A percentile compares a stretch with the other conserved stretches of the same genome.
These are phyloP conservation scores for Coemansia sp. DNA, from an alignment of 192 early-diverging fungal species.

Conservation along the genomic window DNA sequence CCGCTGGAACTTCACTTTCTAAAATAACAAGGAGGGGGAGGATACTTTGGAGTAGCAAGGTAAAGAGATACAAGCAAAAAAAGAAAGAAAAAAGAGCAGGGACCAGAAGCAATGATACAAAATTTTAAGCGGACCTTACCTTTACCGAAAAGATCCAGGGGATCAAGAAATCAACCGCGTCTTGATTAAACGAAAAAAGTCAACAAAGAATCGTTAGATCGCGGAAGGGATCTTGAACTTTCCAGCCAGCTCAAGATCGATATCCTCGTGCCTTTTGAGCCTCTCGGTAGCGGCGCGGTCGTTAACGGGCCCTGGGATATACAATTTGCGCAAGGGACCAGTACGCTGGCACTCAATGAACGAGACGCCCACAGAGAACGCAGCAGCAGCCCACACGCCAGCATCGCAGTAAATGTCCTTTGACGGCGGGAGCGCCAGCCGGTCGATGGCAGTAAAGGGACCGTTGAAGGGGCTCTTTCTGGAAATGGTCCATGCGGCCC, in stretches of 20 bases:
- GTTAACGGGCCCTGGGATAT: not conserved
- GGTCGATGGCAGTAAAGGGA: conserved; percentile 5
- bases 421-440: conserved; percentile 25
- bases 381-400: conserved; percentile 34
- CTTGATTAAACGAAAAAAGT: too few species aligned
- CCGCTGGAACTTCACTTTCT: not conserved
- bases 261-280: not conserved
- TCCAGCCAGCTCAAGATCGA: conserved; percentile 1
- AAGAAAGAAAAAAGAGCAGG: too few species aligned
- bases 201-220: too few species aligned
- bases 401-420: conserved; percentile 18
- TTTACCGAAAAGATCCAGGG: too few species aligned
- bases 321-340: not conserved
- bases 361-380: not conserved
- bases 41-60: too few species aligned
- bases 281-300: not conserved
- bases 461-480: not conserved
- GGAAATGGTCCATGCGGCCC: conserved; percentile 29
- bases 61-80: too few species aligned
- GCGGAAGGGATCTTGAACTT: not conserved
- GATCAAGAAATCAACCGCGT: too few species aligned
- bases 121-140: too few species aligned
- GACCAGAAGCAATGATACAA: too few species aligned
- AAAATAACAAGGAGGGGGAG: too few species aligned
- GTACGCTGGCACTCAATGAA: not conserved